A percentile compares a stretch with the other conserved stretches of the same genome.
Evolutionary conservation across 225 moss, liverwort and hornwort species (phyloP).

Genomic region (Straminergon stramineum): DNA sequence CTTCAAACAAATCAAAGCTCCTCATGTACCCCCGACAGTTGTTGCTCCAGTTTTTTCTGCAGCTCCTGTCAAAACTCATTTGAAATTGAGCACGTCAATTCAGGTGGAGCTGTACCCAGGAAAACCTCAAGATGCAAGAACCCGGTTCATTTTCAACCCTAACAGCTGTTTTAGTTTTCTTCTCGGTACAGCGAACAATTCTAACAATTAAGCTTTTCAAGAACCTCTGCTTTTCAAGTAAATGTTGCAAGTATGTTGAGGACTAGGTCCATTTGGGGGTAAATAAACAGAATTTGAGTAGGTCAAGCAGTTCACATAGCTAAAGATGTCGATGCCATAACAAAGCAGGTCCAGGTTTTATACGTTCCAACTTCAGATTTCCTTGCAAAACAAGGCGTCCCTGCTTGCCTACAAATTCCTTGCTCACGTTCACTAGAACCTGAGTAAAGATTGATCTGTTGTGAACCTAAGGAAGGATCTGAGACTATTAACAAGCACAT

Average conservation of each 20-base stretch:
- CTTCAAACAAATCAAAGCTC: constrained; percentile 30
- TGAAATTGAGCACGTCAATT: background rate
- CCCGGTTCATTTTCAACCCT: background rate
- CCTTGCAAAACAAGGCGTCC: constrained; percentile 13
- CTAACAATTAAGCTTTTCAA: background rate
- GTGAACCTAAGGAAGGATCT: background rate
- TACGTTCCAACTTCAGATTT: constrained; percentile 4
- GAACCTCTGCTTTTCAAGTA: background rate
- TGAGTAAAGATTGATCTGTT: background rate
- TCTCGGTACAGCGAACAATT: background rate
- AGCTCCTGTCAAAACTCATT: constrained; percentile 24
- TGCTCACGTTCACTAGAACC: constrained; percentile 18
- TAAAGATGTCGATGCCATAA: constrained; percentile 7
- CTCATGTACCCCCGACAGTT: constrained; percentile 31
- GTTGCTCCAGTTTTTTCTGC: constrained; percentile 33
- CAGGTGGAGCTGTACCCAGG: background rate
- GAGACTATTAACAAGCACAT: background rate
- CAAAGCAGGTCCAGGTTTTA: background rate
- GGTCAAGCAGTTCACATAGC: background rate
- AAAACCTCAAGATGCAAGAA: background rate
- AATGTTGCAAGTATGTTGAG: background rate
- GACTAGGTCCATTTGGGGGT: background rate
- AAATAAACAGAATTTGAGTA: background rate
- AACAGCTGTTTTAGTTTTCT: background rate
- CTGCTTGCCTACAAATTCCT: constrained; percentile 23